A percentile compares a stretch with the other conserved stretches of the same genome.
Conservation (phyloP, 768 basidiomycete species). For the Sutorius australiensis region DNA sequence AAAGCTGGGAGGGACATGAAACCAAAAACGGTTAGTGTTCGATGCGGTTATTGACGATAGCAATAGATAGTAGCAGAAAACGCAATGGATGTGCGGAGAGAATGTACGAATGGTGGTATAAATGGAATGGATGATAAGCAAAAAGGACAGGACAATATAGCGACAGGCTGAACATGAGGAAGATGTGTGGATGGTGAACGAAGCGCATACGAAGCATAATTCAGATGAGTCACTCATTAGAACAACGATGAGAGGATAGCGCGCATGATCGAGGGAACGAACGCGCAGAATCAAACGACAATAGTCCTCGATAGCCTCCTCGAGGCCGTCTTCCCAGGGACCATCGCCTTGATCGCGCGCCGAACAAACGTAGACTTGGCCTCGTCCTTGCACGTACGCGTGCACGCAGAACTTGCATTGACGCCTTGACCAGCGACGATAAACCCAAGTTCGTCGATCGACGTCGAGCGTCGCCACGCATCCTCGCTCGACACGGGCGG, state of each 20-base stretch:
- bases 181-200: not conserved
- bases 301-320: constrained; percentile 46
- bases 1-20: not conserved
- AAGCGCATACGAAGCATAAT: constrained; percentile 16
- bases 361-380: constrained; percentile 51
- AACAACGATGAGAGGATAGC: constrained; percentile 9
- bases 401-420: constrained; percentile 14
- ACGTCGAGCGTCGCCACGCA: constrained; percentile 39
- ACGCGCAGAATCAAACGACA: constrained; percentile 14
- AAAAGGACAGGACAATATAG: constrained; percentile 22
- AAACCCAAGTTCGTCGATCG: constrained; percentile 66
- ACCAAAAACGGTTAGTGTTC: constrained; percentile 4
- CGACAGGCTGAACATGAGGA: constrained; percentile 17
- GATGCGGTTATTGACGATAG: constrained; percentile 27
- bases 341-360: constrained; percentile 74
- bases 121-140: constrained; percentile 4
- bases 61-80: constrained; percentile 33
- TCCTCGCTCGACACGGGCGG: constrained; percentile 72
- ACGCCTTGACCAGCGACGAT: constrained; percentile 37
- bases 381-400: constrained; percentile 41
- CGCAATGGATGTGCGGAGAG: constrained; percentile 28
- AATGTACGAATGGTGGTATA: constrained; percentile 14
- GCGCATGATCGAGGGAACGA: not conserved
- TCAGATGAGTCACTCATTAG: constrained; percentile 18
- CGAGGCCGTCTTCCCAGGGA: constrained; percentile 56